phyloP scores from a whole-genome alignment of 2,329 filamentous ascomycete species.

The Talaromyces sp. region DNA sequence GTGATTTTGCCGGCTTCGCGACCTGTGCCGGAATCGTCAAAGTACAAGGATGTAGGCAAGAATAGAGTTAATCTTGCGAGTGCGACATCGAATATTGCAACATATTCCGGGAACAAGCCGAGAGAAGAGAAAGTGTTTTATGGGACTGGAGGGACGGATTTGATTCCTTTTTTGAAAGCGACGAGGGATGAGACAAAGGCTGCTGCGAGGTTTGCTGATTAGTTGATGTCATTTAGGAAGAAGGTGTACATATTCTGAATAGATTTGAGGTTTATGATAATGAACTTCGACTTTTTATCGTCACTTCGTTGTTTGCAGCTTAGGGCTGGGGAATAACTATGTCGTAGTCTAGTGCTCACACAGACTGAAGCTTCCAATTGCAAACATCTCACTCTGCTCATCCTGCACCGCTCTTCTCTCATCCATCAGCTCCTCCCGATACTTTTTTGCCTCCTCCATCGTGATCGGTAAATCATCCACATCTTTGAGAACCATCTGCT shows the following conservation, averaged over 20 bases:
- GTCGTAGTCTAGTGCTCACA: slow-evolving; percentile 1
- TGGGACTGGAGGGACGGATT: slow-evolving; percentile 52
- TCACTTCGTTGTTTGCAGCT: too few relatives aligned
- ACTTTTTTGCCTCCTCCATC: slow-evolving; percentile 38
- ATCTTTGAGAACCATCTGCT: slow-evolving; percentile 4
- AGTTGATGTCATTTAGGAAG: not conserved
- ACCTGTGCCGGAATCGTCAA: slow-evolving; percentile 15
- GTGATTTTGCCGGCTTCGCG: slow-evolving; percentile 47
- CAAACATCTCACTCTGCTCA: not conserved
- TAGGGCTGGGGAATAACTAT: too few relatives aligned
- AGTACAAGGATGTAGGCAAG: not conserved
- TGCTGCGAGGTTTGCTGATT: slow-evolving; percentile 32
- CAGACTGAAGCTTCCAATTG: not conserved
- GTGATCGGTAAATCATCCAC: slow-evolving; percentile 23
- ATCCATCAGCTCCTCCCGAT: slow-evolving; percentile 23
- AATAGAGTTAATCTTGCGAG: slow-evolving; percentile 44
- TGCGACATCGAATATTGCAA: slow-evolving; percentile 21
- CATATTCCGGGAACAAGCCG: slow-evolving; percentile 20
- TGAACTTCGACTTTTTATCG: not conserved
- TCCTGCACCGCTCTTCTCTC: slow-evolving; percentile 2
- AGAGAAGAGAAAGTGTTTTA: slow-evolving; percentile 38
- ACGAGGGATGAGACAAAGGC: slow-evolving; percentile 51
- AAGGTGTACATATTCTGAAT: not conserved
- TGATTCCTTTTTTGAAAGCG: slow-evolving; percentile 53
- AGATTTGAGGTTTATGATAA: not conserved